Percentiles rank a stretch among this genome's conserved stretches.
phyloP scores from a whole-genome alignment of 106 monocot species.

The Alisma plantagoaquatica region DNA sequence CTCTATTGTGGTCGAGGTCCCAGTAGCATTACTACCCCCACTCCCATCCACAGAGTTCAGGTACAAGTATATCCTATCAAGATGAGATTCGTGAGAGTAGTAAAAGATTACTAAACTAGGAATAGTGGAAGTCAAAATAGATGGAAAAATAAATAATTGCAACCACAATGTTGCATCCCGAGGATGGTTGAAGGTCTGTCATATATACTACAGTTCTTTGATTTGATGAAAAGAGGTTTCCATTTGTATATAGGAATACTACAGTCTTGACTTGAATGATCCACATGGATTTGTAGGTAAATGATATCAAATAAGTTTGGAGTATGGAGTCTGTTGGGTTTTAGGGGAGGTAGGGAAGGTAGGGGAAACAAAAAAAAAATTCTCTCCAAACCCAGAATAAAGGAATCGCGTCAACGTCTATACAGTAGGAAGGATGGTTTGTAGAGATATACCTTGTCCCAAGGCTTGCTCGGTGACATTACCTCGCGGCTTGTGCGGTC shows the following conservation, averaged over 20 bases:
- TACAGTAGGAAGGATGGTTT: no score
- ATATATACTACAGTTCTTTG: slow-evolving; percentile 16
- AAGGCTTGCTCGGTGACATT: no score
- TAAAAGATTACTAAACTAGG: slow-evolving; percentile 6
- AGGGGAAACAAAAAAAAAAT: no score
- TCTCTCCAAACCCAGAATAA: no score
- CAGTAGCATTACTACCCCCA: slow-evolving; percentile 42
- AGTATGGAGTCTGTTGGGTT: no score
- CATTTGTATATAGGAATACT: slow-evolving; percentile 27
- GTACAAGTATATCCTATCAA: slow-evolving; percentile 13
- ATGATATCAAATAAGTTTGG: no score
- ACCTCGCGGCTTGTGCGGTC: no score
- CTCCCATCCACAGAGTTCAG: slow-evolving; percentile 13
- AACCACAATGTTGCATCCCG: slow-evolving; percentile 20
- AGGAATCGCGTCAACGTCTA: no score
- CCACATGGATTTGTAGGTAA: no score
- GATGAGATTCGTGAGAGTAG: slow-evolving; percentile 33
- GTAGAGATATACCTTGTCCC: no score
- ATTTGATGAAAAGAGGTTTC: slow-evolving; percentile 28
- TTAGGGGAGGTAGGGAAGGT: no score
- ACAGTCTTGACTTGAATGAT: neutral
- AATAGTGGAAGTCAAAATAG: slow-evolving; percentile 6
- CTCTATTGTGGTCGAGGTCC: slow-evolving; percentile 13
- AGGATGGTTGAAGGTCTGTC: slow-evolving; percentile 53
- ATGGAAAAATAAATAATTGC: slow-evolving; percentile 17